phyloP scores from a whole-genome alignment of 768 basidiomycete species.

The Sarcodon aspratus region DNA sequence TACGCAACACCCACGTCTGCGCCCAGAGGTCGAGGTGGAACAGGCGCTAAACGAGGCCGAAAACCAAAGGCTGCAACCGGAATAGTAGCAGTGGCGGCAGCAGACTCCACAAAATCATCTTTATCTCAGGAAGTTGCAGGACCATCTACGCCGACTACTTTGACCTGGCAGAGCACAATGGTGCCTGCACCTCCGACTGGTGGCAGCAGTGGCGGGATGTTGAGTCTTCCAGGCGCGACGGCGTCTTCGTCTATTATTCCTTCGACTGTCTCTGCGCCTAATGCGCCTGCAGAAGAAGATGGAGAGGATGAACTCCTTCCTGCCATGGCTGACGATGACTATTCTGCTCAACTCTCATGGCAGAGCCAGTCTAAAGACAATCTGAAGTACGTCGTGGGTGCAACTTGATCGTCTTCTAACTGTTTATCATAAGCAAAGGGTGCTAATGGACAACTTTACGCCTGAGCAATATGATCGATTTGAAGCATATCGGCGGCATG shows the following conservation, averaged over 20 bases:
- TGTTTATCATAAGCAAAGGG: constrained; percentile 30
- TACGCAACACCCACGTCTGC: constrained; percentile 13
- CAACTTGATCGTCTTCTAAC: constrained; percentile 3
- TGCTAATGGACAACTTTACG: constrained; percentile 82
- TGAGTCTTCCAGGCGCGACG: background rate
- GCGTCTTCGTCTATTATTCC: background rate
- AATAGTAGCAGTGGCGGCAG: constrained; percentile 8
- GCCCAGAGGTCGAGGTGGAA: constrained; percentile 7
- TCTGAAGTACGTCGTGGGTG: constrained; percentile 43
- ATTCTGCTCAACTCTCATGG: constrained; percentile 73
- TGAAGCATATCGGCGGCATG: constrained; percentile 78
- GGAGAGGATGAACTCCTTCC: constrained; percentile 75
- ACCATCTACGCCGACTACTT: background rate
- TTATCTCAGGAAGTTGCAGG: constrained; percentile 5
- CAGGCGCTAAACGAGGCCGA: constrained; percentile 19
- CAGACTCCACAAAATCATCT: constrained; percentile 3
- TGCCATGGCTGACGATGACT: constrained; percentile 85
- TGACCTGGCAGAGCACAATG: background rate
- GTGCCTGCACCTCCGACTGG: constrained; percentile 1
- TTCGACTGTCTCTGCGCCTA: constrained; percentile 4
- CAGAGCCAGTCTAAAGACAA: constrained; percentile 86
- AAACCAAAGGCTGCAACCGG: constrained; percentile 17
- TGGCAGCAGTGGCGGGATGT: constrained; percentile 5
- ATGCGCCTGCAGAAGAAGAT: constrained; percentile 22
- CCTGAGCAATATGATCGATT: constrained; percentile 81